phyloP scores from a whole-genome alignment of 352 stramenopile species.

The Globisporangium echinulatum region DNA sequence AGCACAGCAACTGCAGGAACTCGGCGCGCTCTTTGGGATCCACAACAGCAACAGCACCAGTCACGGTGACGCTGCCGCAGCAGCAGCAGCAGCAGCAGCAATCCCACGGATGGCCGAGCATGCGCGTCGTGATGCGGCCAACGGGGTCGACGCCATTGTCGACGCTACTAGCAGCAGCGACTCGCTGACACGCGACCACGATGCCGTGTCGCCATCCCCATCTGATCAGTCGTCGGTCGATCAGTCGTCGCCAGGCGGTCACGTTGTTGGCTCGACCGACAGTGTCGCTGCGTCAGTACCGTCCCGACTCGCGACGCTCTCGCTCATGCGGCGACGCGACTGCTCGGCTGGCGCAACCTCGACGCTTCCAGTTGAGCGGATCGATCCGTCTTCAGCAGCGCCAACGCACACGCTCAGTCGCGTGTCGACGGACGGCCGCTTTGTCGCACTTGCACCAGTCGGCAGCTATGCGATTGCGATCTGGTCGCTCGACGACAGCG shows the following conservation, averaged over 20 bases:
- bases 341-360: neutral
- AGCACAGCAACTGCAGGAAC: constrained; percentile 38
- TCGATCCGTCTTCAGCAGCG: neutral
- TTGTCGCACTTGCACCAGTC: neutral
- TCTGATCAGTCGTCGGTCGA: neutral
- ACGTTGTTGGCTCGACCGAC: neutral
- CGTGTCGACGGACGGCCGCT: constrained; percentile 1
- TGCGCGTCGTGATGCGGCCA: neutral
- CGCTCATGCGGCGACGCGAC: neutral
- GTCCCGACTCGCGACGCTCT: neutral
- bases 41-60: constrained; percentile 5
- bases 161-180: neutral
- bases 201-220: neutral
- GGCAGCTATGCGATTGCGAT: constrained; percentile 2
- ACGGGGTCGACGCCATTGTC: neutral
- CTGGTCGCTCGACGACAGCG: neutral
- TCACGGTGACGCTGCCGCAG: neutral
- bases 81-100: neutral
- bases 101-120: too few species aligned
- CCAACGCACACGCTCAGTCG: neutral
- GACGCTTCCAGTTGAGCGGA: neutral
- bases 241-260: neutral
- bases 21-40: constrained; percentile 46
- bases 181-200: neutral
- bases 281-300: neutral